Evolutionary conservation across 805 yeast species (phyloP), one percentile per base, ranked within the genome.

Genomic region (Cyberlindnera xylosilytica): DNA sequence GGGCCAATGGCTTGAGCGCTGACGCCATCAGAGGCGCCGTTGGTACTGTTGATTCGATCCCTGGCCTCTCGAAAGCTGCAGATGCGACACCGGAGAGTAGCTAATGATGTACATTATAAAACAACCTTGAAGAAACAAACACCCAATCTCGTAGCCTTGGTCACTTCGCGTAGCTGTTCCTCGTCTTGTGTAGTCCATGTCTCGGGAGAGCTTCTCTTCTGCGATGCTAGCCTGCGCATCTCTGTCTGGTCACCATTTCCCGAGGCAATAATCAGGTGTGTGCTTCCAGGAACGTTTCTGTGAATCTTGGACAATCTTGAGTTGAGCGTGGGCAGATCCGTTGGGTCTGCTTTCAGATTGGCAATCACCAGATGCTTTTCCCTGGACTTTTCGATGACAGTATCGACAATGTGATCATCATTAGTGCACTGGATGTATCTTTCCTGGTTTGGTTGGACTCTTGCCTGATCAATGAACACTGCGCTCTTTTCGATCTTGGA

Each of bases 341-440:
- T 16, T 3, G 17, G 16, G 5, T 58, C 57, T 40, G 82, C 90
- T 36, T 78, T 70, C 34, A 87, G 57, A 41, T 77, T 72, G 16
- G 78, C 68, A 37, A 83, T 66, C 12, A 76, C 64, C 20, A 87
- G 66, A n/a, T 72, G 57, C 6, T 65, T 57, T 3, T 30, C 37
- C 3, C 34, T 18, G 1, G 45, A 5, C n/a, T 47, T 37, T 3
- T 46, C 39, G 1, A 58, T 46, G 7, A 77, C 64, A 4, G 62
- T 57, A 1, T 71, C 68, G 2, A 78, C 71, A 0, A 76, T 73
- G 42, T 82, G 83, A 29, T 75, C 81, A 60, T 88, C 96, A 48
- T 72, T 66, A 12, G 58, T 47, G 39, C 83, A 79, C 24, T 75
- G 65, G 5, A 73, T 49, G 30, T 68, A 64, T 3, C 41, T 42